Percentiles rank a stretch among this genome's conserved stretches.
phyloP scores from a whole-genome alignment of 1,284 basidiomycete species.

The Puccinia polysora region DNA sequence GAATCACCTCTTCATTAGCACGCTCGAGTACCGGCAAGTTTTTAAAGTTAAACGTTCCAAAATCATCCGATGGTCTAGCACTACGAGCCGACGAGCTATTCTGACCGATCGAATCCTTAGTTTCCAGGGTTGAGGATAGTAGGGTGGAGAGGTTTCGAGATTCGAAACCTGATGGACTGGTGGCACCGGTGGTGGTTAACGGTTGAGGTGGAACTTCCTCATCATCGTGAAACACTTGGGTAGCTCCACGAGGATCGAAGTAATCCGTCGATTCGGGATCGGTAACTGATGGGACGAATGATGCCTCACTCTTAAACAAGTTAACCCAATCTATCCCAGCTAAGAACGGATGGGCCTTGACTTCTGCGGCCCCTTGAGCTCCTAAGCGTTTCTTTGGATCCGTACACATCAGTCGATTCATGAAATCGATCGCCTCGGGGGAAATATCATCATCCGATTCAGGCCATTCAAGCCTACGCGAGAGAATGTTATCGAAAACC shows the following conservation, averaged over 20 bases:
- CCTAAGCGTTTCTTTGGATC: conserved; percentile 79
- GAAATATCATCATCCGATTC: conserved; percentile 58
- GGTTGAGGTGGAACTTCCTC: conserved; percentile 60
- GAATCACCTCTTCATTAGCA: conserved; percentile 96
- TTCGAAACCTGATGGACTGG: not conserved
- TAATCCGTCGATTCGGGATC: conserved; percentile 99
- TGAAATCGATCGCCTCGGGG: conserved; percentile 81
- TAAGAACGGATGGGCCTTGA: conserved; percentile 88
- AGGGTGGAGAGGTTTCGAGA: not conserved
- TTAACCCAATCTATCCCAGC: conserved; percentile 86
- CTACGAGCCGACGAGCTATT: conserved; percentile 47
- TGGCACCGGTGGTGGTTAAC: conserved; percentile 45
- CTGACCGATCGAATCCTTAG: conserved; percentile 26
- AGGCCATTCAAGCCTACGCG: conserved; percentile 85
- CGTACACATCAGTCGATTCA: conserved; percentile 77
- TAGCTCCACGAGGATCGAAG: conserved; percentile 90
- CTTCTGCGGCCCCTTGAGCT: conserved; percentile 80
- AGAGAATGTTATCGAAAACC: conserved; percentile 97
- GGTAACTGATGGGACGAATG: conserved; percentile 89
- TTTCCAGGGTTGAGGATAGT: conserved; percentile 2
- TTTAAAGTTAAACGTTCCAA: conserved; percentile 97
- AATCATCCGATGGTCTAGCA: conserved; percentile 67
- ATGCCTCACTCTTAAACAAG: conserved; percentile 78
- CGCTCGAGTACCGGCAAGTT: conserved; percentile 94
- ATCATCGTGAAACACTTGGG: conserved; percentile 81